Evolutionary conservation across 805 yeast species (phyloP), one percentile per base, ranked within the genome.

Genomic region (Wickerhamiella qilinensis): DNA sequence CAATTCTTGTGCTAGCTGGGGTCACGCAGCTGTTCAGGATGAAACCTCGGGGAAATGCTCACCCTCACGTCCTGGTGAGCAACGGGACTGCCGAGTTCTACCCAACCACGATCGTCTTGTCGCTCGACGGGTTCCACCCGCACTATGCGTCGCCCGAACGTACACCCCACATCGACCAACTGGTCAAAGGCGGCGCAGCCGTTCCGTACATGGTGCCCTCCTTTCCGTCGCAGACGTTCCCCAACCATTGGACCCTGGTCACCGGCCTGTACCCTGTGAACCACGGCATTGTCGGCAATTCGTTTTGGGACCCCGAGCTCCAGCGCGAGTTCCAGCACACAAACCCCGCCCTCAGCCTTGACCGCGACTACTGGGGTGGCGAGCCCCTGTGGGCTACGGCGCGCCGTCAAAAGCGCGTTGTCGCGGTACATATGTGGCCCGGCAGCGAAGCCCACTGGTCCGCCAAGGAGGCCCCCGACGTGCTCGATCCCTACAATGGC

Each of bases 401-500:
- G 0, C 63, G 63, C 21, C 54, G 56, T 16, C 79, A 79, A 42
- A 77, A 75, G 4, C 67, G 77, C 2, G 60, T 60, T 3, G 58
- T 78, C 4, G 93, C 85, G 0, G 77, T 83, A n/a, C 93, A 85
- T 56, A 85, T 84, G 94, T 86, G 93, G 93, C 95, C 95, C 0
- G 95, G 95, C 1, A 74, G 85, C 42, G 94, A 84, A 48, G 93
- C 75, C 6, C 67, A 68, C 20, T 73, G 69, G 51, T n/a, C n/a
- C n/a, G 41, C 52, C 40, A 64, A 70, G 39, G 55, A 56, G 4
- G 68, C 65, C 18, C 75, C 79, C 1, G 52, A 67, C 40, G 68
- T 67, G 35, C 71, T 73, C 25, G 91, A 78, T 46, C 57, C 59
- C 38, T 86, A 69, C 58, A 74, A 83, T 50, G 73, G 72, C 3